Evolutionary conservation across 495 filamentous ascomycete species (phyloP).

Genomic region (Tuber brumale): DNA sequence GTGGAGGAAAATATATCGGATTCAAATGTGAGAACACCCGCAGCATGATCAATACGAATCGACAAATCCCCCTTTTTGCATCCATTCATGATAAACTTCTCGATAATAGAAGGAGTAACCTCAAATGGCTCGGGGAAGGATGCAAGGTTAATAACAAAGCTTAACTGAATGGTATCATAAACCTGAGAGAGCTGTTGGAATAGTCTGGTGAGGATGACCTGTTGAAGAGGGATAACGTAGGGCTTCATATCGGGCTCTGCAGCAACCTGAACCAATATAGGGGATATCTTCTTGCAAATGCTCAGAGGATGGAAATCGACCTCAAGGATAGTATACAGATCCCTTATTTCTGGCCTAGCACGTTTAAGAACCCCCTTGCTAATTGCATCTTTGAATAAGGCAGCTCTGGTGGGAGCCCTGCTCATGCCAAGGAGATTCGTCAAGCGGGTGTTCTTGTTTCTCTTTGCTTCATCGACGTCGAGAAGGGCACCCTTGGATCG

Average conservation of each 20-base stretch:
- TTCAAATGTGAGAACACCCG: slow-evolving; percentile 91
- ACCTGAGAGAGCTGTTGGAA: slow-evolving; percentile 99
- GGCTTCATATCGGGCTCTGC: slow-evolving; percentile 93
- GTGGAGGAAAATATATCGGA: slow-evolving; percentile 96
- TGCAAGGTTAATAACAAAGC: slow-evolving; percentile 87
- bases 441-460: slow-evolving; percentile 96
- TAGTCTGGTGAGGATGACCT: slow-evolving; percentile 94
- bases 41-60: slow-evolving; percentile 91
- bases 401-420: slow-evolving; percentile 76
- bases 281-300: slow-evolving; percentile 98
- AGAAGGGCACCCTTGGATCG: slow-evolving; percentile 91
- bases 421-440: slow-evolving; percentile 93
- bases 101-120: slow-evolving; percentile 81
- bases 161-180: slow-evolving; percentile 94
- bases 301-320: slow-evolving; percentile 98
- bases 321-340: slow-evolving; percentile 96
- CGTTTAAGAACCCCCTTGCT: slow-evolving; percentile 90
- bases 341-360: slow-evolving; percentile 84
- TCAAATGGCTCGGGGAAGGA: slow-evolving; percentile 97
- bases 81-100: slow-evolving; percentile 99
- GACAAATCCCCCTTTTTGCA: slow-evolving; percentile 99
- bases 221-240: slow-evolving; percentile 88
- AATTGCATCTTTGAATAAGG: slow-evolving; percentile 88
- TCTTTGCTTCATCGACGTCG: slow-evolving; percentile 92
- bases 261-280: slow-evolving; percentile 89